These are phyloP conservation scores for Fraxinus excelsior DNA, from an alignment of 257 asterid species.

Conservation along the genomic window DNA sequence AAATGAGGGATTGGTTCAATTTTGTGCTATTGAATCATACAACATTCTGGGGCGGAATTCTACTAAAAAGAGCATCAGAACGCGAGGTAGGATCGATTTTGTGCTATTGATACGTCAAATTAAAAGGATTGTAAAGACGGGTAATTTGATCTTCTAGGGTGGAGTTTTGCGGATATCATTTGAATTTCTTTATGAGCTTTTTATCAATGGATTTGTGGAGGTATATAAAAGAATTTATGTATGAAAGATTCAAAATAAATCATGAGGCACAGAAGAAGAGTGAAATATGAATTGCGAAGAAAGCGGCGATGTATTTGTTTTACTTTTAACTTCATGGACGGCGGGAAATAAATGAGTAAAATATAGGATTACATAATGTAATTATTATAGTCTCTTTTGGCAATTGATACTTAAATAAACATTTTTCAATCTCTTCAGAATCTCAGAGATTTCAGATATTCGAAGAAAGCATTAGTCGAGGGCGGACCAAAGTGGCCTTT, in stretches of 20 bases:
- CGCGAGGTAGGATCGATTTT: not conserved
- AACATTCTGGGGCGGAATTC: not conserved
- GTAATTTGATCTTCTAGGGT: too few relatives aligned
- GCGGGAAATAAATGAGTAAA: conserved; percentile 3
- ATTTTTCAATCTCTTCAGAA: too few relatives aligned
- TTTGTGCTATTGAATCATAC: not conserved
- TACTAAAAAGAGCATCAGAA: not conserved
- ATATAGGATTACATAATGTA: not conserved
- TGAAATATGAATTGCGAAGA: not conserved
- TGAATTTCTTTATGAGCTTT: too few relatives aligned
- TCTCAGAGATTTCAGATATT: not conserved
- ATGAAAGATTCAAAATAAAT: not conserved
- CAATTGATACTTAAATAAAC: too few relatives aligned
- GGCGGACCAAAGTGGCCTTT: not conserved
- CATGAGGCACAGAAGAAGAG: not conserved
- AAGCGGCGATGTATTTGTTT: not conserved
- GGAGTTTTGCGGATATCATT: too few relatives aligned
- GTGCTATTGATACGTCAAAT: not conserved
- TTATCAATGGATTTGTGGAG: not conserved
- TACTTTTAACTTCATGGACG: not conserved
- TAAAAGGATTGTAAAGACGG: not conserved
- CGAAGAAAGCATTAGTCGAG: not conserved
- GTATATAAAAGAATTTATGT: not conserved
- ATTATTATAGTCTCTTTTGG: too few relatives aligned
- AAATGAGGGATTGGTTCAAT: not conserved